Evolutionary conservation across 2,329 filamentous ascomycete species (phyloP).

Genomic region (Colletotrichum sp.): DNA sequence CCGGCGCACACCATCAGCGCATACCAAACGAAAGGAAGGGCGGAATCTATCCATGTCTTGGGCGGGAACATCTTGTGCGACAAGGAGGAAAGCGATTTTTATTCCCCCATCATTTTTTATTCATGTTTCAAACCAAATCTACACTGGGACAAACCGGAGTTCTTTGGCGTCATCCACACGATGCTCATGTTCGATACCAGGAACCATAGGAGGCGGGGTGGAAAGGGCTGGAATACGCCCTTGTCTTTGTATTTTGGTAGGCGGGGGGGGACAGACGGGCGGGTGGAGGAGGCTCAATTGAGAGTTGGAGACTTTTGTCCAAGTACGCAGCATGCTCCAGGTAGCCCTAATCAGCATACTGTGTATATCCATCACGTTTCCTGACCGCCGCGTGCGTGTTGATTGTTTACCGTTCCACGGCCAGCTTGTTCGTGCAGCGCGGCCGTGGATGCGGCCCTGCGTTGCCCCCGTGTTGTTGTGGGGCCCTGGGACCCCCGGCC

Average conservation of each 20-base stretch:
- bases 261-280: neutral
- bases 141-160: constrained; percentile 13
- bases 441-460: constrained; percentile 14
- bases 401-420: constrained; percentile 14
- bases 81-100: constrained; percentile 14
- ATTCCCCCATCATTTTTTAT: neutral
- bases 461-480: neutral
- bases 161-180: constrained; percentile 20
- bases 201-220: constrained; percentile 5
- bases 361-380: neutral
- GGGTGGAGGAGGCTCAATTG: neutral
- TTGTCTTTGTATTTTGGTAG: neutral
- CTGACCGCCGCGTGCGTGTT: neutral
- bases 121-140: constrained; percentile 4
- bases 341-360: constrained; percentile 18
- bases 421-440: constrained; percentile 8
- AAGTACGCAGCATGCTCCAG: constrained; percentile 11
- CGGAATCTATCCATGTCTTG: constrained; percentile 1
- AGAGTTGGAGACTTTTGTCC: neutral
- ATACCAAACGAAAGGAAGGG: neutral
- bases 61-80: constrained; percentile 16
- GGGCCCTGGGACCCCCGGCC: neutral
- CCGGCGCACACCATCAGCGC: constrained; percentile 5
- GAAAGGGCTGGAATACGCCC: neutral
- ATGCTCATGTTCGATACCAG: constrained; percentile 23